phyloP scores from a whole-genome alignment of 2,329 filamentous ascomycete genomes.

The Ophiobolus disseminans region DNA sequence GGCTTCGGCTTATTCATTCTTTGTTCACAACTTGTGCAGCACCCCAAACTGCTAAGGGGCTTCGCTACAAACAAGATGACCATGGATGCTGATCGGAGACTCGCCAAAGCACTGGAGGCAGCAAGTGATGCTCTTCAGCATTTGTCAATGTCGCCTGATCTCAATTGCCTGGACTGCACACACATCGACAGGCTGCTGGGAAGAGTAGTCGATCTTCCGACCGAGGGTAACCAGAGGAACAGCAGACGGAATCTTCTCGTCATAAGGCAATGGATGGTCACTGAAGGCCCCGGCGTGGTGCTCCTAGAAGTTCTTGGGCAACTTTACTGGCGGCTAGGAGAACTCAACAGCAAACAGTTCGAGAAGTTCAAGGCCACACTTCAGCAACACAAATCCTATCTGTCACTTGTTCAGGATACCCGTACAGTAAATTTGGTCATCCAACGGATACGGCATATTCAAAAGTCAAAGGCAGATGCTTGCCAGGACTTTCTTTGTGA shows the following conservation, averaged over 20 bases:
- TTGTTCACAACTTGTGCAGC: slow-evolving; percentile 6
- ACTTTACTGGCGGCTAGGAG: slow-evolving; percentile 44
- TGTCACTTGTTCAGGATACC: slow-evolving; percentile 35
- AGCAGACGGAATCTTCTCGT: slow-evolving; percentile 44
- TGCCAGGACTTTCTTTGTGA: slow-evolving; percentile 45
- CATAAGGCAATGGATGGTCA: slow-evolving; percentile 46
- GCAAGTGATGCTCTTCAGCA: slow-evolving; percentile 46
- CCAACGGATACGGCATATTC: slow-evolving; percentile 45
- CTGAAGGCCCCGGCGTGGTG: slow-evolving; percentile 41
- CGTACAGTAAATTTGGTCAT: slow-evolving; percentile 35
- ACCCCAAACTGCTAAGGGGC: slow-evolving; percentile 1
- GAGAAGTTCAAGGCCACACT: slow-evolving; percentile 43
- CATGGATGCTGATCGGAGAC: slow-evolving; percentile 41
- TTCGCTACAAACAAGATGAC: slow-evolving; percentile 1
- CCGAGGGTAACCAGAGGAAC: slow-evolving; percentile 44
- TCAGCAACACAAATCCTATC: slow-evolving; percentile 36
- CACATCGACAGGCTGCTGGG: slow-evolving; percentile 44
- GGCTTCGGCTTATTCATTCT: slow-evolving; percentile 4
- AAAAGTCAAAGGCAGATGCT: slow-evolving; percentile 41
- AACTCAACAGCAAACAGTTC: slow-evolving; percentile 47
- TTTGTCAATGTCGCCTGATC: slow-evolving; percentile 42
- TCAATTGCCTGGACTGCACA: slow-evolving; percentile 39
- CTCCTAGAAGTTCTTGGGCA: slow-evolving; percentile 45
- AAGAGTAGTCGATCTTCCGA: slow-evolving; percentile 44
- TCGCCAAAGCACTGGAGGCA: slow-evolving; percentile 41